Evolutionary conservation across 805 yeast species (phyloP), one percentile per base, ranked within the genome.

Genomic region (Kluyveromyces lactis): DNA sequence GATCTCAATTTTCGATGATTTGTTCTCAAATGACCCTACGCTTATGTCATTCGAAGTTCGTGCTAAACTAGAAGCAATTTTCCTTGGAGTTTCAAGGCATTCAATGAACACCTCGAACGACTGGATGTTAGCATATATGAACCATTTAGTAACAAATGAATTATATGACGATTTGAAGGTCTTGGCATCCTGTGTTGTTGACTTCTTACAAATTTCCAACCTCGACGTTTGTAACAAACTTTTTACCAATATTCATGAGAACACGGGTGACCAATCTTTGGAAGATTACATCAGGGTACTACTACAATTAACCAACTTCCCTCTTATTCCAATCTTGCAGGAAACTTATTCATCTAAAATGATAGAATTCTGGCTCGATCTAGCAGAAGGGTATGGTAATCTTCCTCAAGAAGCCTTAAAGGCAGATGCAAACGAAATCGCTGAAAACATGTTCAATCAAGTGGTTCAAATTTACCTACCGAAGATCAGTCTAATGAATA

Each of bases 361-460:
- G 51, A 65, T 79, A 7, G 73, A 75, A 26, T 80, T 83, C 51
- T 84, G 94, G 94, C 68, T 72, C 36, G 79, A 77, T 39, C 59
- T 81, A 24, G 72, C 78, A 5, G 86, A 80, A 41, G 63, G 69
- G 1, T 75, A 72, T 45, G 41, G 63, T 1, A 49, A 71, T 31
- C 53, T 66, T 27, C 56, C 63, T 15, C 67, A 65, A 34, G 61
- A 62, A 12, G 51, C 52, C 0, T 23, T 48, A 45, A 23, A 55
- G 33, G 38, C 51, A 15, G 52, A 63, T 27, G 51, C 58, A 3
- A 53, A 59, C 12, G 45, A 45, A 5, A 63, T 69, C 41, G 58
- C 69, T 11, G 44, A 52, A 24, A 51, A 54, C 1, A 53, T 78
- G 3, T 73, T 82, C 42, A 63, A 62, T 24, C 67, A 69, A 43